Evolutionary conservation across 116 monocot species (phyloP), one percentile per base, ranked within the genome.

Genomic region (Trichopus zeylanicus): DNA sequence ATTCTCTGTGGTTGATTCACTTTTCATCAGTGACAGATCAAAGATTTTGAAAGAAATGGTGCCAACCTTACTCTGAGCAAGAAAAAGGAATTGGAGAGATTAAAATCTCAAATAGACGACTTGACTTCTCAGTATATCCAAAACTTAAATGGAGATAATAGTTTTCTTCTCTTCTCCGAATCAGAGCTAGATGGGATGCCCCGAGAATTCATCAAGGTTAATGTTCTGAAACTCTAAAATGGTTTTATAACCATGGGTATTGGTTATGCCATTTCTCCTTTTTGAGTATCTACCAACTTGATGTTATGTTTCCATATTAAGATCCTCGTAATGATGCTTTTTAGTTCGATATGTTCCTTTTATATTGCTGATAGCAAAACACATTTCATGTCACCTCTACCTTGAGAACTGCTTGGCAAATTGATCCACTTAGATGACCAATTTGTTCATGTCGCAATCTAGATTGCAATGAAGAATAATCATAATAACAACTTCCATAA

Each of bases 31-130:
- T 77, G 74, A 84, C 92, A 99, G 99, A 76, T 92, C 51, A 78
- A 62, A 66, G 99, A 99, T 75, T 91, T 85, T 70, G 88, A 99
- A 67, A 84, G 92, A 8, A 81, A 78, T 86, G 99, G 99, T 55
- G 75, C 66, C 34, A 76, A 69, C 46, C 78, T 99, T 66, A 78
- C 68, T 74, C 64, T 74, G 22, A 81, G 63, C 71, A 88, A 88
- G 70, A 88, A 60, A 80, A 80, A 68, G 6, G 88, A 91, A 77
- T 48, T 92, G 75, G 82, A 99, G 48, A 78, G 59, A 55, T 65
- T 99, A 57, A 78, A 48, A 60, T 81, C 75, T 62, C 72, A 70
- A 65, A 83, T 98, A 20, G 88, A 91, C 48, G 82, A 83, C 23
- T 73, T 92, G 59, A 83, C 82, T 72, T 62, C 82, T 20, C 70